phyloP scores from a whole-genome alignment of 2,329 filamentous ascomycete species.

The Fusarium ambrosium region DNA sequence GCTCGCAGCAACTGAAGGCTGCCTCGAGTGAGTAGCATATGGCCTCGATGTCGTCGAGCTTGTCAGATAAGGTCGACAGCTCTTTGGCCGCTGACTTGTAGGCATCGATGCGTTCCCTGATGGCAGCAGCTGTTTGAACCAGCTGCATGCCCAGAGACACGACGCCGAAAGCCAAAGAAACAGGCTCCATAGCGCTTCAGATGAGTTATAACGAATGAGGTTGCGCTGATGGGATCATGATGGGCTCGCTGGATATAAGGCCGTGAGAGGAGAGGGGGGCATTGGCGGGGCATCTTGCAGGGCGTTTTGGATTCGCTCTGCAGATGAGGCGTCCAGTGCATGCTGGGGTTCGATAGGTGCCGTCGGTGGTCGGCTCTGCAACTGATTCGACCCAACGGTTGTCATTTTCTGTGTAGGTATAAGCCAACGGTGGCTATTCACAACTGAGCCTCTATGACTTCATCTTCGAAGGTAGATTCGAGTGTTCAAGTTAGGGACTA shows the following conservation, averaged over 20 bases:
- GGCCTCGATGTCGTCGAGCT: constrained; percentile 18
- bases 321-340: not conserved
- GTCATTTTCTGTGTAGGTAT: not conserved
- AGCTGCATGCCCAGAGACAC: constrained; percentile 25
- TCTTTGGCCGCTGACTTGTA: constrained; percentile 29
- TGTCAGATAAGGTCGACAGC: constrained; percentile 5
- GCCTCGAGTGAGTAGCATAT: constrained; percentile 15
- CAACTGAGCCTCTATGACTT: not conserved
- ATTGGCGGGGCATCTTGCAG: constrained; percentile 1
- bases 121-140: constrained; percentile 8
- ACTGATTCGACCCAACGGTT: not conserved
- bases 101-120: constrained; percentile 10
- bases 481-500: not conserved
- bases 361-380: not conserved
- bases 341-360: not conserved
- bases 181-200: constrained; percentile 12
- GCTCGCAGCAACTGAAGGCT: not conserved
- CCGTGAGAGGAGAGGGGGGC: not conserved
- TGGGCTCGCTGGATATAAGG: not conserved
- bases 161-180: constrained; percentile 16
- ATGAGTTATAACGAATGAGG: not conserved
- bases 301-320: not conserved
- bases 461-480: not conserved
- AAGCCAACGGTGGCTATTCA: not conserved
- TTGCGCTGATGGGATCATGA: not conserved